Evolutionary conservation across 805 yeast genomes (phyloP).

Genomic region (Lachancea lanzarotensis): DNA sequence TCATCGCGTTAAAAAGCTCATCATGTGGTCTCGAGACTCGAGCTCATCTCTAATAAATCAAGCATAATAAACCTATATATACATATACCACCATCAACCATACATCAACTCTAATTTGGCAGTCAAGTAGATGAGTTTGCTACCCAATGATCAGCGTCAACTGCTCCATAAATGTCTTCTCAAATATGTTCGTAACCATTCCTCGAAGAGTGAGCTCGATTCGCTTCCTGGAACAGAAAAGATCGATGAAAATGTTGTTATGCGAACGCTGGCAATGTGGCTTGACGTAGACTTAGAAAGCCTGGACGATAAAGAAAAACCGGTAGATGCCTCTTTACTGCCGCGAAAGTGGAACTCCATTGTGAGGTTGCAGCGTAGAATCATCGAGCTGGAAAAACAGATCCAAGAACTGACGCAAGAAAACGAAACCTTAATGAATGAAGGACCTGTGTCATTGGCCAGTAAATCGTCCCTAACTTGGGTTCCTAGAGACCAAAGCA

Average conservation of each 20-base stretch:
- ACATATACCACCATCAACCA: not conserved
- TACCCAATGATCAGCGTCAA: constrained; percentile 11
- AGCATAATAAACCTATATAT: no score
- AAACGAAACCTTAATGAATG: constrained; percentile 19
- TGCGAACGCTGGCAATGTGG: constrained; percentile 1
- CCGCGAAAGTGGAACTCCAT: constrained; percentile 79
- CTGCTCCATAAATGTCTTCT: constrained; percentile 15
- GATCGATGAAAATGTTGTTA: constrained; percentile 1
- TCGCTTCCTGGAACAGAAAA: not conserved
- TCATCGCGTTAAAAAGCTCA: no score
- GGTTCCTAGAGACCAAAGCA: constrained; percentile 51
- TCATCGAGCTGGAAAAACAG: constrained; percentile 62
- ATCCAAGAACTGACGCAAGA: constrained; percentile 43
- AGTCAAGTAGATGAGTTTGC: constrained; percentile 2
- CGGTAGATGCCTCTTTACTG: constrained; percentile 8
- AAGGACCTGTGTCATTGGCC: constrained; percentile 2
- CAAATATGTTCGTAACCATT: constrained; percentile 15
- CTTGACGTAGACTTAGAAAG: constrained; percentile 10
- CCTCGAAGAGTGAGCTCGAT: not conserved
- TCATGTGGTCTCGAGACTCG: no score
- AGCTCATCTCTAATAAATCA: no score
- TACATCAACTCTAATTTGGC: not conserved
- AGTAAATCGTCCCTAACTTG: constrained; percentile 37
- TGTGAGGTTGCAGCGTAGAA: constrained; percentile 66
- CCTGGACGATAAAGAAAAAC: not conserved